Evolutionary conservation across 441 rosid species (phyloP), one percentile per base, ranked within the genome.

Genomic region (Populus trichocarpa): DNA sequence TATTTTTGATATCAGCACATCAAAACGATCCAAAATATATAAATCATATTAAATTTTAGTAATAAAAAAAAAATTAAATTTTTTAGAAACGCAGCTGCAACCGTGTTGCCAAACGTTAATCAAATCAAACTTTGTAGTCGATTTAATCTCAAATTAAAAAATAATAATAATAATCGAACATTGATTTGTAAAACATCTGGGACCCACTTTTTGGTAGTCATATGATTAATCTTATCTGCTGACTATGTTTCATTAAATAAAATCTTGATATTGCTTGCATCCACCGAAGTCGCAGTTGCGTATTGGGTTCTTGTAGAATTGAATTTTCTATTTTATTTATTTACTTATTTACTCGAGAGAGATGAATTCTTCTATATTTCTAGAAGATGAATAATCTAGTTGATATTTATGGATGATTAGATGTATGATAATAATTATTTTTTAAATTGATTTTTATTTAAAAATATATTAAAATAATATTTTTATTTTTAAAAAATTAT

Each of bases 371-470:
- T 77, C 59, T 72, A 9, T 3, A 69, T 26, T 30, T 79, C 74
- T 71, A 57, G 84, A 77, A 81, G 74, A 26, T 57, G 11, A 69
- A 77, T 42, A 70, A 23, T 65, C 9, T 12, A 65, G 61, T 46
- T 67, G 78, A 79, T 7, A 64, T 14, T 18, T 38, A 38, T 50
- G 57, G 46, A 65, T 57, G 61, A 67, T 33, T 6, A 6, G 8
- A 6, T 6, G 8, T 33, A 33, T 6, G 6, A 1, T 33, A 6
- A 5, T 7, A 32, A 33, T 33, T 33, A 0, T 6, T 33, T 33
- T 33, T 33, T 1, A 33, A 33, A 33, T 33, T 33, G 0, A 33
- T 6, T 33, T 33, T 33, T 33, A 33, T 33, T 33, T 33, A 33
- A 33, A 33, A 33, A 33, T 33, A 33, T 6, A 33, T 33, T 33